Base-by-base conservation (phyloP, 2,329 filamentous ascomycete genomes). In the Paraphaeosphaeria minitans region DNA sequence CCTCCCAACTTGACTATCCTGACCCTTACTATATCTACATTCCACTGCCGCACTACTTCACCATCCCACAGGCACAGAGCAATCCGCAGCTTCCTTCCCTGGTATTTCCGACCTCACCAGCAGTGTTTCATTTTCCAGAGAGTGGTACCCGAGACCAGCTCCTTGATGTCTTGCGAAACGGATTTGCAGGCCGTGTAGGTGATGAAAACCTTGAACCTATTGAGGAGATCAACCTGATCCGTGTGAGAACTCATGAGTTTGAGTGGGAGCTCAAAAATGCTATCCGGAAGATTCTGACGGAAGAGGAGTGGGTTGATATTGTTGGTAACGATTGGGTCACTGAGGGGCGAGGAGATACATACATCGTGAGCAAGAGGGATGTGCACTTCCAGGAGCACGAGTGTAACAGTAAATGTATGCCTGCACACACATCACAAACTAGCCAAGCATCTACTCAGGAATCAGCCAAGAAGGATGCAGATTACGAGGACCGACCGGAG, bases 181-280 rank as follows among this genome's bases (percentile, higher is more conserved):
- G 14, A 24, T 13, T n/a, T 16, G 48, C 24, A 22, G 16, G 24
- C 5, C 27, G 22, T n/a, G 13, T 35, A 8, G 14, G 13, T 9
- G 21, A 22, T 3, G 13, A 29, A 3, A 3, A 31, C 14, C 2
- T 52, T 9, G 46, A 47, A 9, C 33, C 45, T 3, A 19, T 22
- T 4, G 48, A 53, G 12, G 42, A 48, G 19, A 24, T 53, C 16
- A 56, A 56, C 41, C 31, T 55, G 7, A 57, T 65, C 5, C 37
- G 31, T 10, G 13, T 65, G 3, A 48, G 56, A 13, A 62, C 53
- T 10, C 57, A 60, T 39, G 54, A 52, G 39, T 39, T 62, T 46
- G 59, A 65, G 47, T 57, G 48, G 37, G 55, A 57, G 42, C 53
- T 64, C n/a, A 64, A 65, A 53, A 58, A 55, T 9, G 52, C 60